Percentiles rank a stretch among this genome's conserved stretches.
phyloP scores from a whole-genome alignment of 163 green algal genomes.

The Prototheca stagnorum region DNA sequence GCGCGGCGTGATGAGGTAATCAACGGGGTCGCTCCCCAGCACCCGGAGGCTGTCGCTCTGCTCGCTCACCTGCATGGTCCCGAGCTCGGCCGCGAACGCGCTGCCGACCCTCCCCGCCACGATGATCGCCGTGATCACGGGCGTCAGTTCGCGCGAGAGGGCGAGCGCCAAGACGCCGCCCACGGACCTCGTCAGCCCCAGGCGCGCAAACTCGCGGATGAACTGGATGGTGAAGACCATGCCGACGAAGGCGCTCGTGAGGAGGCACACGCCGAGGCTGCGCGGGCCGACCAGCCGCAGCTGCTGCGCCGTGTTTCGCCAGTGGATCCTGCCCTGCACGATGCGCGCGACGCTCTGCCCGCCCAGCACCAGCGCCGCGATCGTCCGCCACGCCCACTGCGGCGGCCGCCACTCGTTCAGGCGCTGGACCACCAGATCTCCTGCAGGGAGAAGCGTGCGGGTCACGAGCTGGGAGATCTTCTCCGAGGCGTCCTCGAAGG shows the following conservation, averaged over 20 bases:
- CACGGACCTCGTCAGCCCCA: constrained; percentile 88
- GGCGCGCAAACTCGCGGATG: constrained; percentile 83
- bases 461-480: too few relatives aligned
- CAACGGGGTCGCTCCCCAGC: constrained; percentile 27
- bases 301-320: constrained; percentile 83
- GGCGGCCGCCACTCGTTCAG: constrained; percentile 26
- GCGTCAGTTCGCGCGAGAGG: constrained; percentile 85
- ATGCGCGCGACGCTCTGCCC: constrained; percentile 70
- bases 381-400: constrained; percentile 59
- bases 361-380: constrained; percentile 59
- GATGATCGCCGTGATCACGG: constrained; percentile 96
- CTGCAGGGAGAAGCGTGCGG: too few relatives aligned
- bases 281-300: constrained; percentile 79
- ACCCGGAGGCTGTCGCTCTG: constrained; percentile 84
- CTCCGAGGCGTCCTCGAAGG: too few relatives aligned
- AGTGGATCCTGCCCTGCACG: constrained; percentile 63
- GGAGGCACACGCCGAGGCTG: constrained; percentile 84
- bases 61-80: constrained; percentile 98
- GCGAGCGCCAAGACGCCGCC: constrained; percentile 90
- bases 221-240: constrained; percentile 99
- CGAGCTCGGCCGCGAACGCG: constrained; percentile 93
- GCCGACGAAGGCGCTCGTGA: constrained; percentile 93
- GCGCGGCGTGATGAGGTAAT: constrained; percentile 92
- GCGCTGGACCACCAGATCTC: too few relatives aligned
- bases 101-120: constrained; percentile 77